Evolutionary conservation across 1,284 basidiomycete species (phyloP).

Genomic region (Amylostereum areolatum): DNA sequence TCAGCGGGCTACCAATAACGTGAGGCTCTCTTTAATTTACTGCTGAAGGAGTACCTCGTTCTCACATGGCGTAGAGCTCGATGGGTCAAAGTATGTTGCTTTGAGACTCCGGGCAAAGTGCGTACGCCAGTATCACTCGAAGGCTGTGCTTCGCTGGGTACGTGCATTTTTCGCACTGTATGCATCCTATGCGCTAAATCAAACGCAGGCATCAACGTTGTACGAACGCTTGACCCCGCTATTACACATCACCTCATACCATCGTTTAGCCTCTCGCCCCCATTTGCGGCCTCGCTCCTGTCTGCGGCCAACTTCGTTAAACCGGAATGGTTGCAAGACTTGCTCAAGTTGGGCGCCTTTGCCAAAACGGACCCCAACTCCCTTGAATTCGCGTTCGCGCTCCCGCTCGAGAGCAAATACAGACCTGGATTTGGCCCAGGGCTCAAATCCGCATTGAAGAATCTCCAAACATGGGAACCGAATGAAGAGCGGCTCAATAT

Average conservation of each 20-base stretch:
- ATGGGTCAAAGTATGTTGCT: conserved; percentile 51
- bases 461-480: conserved; percentile 53
- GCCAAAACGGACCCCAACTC: conserved; percentile 28
- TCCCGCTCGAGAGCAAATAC: conserved; percentile 48
- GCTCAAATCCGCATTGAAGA: conserved; percentile 41
- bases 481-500: conserved; percentile 53
- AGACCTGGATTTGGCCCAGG: conserved; percentile 49
- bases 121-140: conserved; percentile 26
- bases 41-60: conserved; percentile 1
- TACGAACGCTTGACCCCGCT: conserved; percentile 33
- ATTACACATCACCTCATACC: conserved; percentile 59
- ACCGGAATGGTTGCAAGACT: conserved; percentile 55
- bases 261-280: conserved; percentile 39
- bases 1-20: conserved; percentile 38
- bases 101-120: conserved; percentile 29
- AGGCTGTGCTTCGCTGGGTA: conserved; percentile 52
- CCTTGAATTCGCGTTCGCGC: conserved; percentile 43
- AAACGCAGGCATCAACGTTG: conserved; percentile 45
- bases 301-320: conserved; percentile 50
- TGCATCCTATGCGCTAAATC: conserved; percentile 1
- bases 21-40: conserved; percentile 22
- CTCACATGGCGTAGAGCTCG: conserved; percentile 27
- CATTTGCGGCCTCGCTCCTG: conserved; percentile 50
- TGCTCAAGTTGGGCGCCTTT: conserved; percentile 41
- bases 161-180: conserved; percentile 5